Conservation (phyloP, 208 protist genomes). For the Wallacemonas rigidus region DNA sequence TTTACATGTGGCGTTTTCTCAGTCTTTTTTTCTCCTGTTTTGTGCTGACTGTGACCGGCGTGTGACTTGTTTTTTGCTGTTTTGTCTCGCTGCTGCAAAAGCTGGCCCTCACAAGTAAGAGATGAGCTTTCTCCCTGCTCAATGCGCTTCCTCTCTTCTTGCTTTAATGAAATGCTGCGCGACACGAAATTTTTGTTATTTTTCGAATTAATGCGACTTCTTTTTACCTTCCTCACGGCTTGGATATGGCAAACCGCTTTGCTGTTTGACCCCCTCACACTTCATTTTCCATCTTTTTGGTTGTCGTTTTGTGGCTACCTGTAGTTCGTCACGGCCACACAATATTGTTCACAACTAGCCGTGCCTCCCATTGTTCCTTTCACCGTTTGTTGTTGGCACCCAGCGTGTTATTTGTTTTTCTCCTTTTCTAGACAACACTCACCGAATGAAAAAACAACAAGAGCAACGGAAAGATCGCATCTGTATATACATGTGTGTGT, state of each 20-base stretch:
- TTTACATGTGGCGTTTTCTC: neutral
- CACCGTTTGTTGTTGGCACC: conserved; percentile 1
- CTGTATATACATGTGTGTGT: neutral
- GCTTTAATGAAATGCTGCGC: too few species aligned
- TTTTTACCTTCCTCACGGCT: neutral
- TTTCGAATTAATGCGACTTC: neutral
- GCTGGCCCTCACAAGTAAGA: neutral
- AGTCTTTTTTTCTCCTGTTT: conserved; percentile 20
- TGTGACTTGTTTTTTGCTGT: too few species aligned
- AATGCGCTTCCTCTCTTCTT: neutral
- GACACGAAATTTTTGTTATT: neutral
- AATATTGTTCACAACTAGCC: neutral
- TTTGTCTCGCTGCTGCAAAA: neutral
- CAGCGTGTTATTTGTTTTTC: neutral
- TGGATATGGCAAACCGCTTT: neutral
- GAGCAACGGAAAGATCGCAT: too few species aligned
- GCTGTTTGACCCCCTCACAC: neutral
- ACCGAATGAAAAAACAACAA: too few species aligned
- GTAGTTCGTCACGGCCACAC: neutral
- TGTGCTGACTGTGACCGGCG: neutral
- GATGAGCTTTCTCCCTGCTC: neutral
- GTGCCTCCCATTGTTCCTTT: neutral
- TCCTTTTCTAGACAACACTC: neutral
- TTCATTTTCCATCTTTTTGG: neutral
- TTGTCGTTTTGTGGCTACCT: neutral